Base-by-base conservation (phyloP, 177 flowering plant species). In the Telopea speciosissima region DNA sequence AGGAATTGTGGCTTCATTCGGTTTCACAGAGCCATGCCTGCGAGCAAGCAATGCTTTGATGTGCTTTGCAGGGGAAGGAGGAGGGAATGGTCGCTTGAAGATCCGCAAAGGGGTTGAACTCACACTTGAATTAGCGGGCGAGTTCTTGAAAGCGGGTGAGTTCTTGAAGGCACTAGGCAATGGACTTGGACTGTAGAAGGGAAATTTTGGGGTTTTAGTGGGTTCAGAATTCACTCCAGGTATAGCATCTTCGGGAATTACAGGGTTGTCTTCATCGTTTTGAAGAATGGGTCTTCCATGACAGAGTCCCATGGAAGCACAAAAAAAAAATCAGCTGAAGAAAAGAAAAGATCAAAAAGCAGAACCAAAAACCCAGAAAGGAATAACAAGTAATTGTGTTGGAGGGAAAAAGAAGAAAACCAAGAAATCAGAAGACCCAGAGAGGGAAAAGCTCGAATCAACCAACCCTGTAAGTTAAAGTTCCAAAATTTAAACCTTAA, bases 1-100 rank as follows among this genome's bases (percentile, higher is more conserved):
- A 21, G 98, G 97, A 66, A 90, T 90, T 8, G 90, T 75, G 26
- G 95, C 93, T 78, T 89, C 97, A 72, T 91, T 93, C 12, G 96
- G 96, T 88, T 90, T 93, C 6, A 89, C 84, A 1, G 94, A 87
- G 31, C 97, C 97, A 60, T 93, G 94, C 56, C 98, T 70, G 23
- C 96, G 79, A 9, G 93, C 89, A 3, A 93, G 87, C 82, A 93
- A 74, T 8, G 97, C 89, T 66, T 83, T 79, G 21, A 93, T 93
- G 73, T 92, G 98, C 83, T 94, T 94, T 1, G 97, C 96, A 24
- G 98, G 98, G 1, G 97, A 94, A 3, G 98, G 98, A 28, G 97
- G 97, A 0, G 97, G 97, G 63, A 91, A 93, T 0, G 96, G 94
- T n/a, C 94, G 86, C 77, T 89, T 91, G 69, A 91, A 86, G 54